Conservation (phyloP, 2,329 filamentous ascomycete genomes). For the Lizonia empirigonia region DNA sequence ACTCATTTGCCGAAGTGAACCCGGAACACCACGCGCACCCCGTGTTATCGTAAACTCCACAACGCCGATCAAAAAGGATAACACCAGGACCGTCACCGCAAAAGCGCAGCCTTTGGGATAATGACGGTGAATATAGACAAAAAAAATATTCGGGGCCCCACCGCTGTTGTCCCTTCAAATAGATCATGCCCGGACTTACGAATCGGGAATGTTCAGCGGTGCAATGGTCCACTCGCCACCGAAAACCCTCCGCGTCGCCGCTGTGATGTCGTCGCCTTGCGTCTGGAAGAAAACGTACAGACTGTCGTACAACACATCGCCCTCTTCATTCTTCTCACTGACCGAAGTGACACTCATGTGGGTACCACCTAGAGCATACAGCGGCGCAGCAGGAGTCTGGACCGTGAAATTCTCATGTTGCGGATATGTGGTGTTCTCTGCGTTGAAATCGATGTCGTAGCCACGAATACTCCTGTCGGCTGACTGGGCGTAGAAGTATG, state of each 20-base stretch:
- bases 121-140: neutral
- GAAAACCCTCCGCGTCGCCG: conserved; percentile 30
- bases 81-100: too few relatives aligned
- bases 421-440: conserved; percentile 48
- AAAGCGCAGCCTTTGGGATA: too few relatives aligned
- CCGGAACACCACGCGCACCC: too few relatives aligned
- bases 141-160: neutral
- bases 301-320: conserved; percentile 28
- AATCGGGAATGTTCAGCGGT: conserved; percentile 32
- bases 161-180: too few relatives aligned
- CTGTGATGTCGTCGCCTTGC: conserved; percentile 38
- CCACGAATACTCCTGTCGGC: conserved; percentile 45
- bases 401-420: conserved; percentile 42
- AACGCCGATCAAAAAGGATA: too few relatives aligned
- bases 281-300: conserved; percentile 45
- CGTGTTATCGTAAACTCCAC: too few relatives aligned
- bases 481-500: conserved; percentile 52
- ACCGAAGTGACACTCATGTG: conserved; percentile 49
- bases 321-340: conserved; percentile 30
- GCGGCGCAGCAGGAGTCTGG: conserved; percentile 32
- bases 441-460: conserved; percentile 47
- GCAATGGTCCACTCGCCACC: conserved; percentile 41
- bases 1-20: too few relatives aligned
- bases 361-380: conserved; percentile 45
- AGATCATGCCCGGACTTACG: too few relatives aligned